Evolutionary conservation across 805 yeast species (phyloP).

Genomic region (Candida broadrunensis): DNA sequence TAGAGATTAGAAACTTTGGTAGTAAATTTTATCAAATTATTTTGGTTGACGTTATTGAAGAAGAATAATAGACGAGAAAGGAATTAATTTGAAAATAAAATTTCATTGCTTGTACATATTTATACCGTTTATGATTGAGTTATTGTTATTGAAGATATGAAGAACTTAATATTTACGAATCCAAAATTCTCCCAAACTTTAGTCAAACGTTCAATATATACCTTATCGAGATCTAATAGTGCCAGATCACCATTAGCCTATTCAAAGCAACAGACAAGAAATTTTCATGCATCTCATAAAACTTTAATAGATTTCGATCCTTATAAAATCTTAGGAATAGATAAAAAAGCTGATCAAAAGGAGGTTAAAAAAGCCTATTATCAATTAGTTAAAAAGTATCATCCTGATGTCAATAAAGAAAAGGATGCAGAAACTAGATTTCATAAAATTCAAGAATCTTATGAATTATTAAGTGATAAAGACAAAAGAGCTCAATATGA

Average conservation of each 20-base stretch:
- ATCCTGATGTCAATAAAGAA: slow-evolving; percentile 96
- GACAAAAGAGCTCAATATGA: slow-evolving; percentile 86
- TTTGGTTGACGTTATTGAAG: too few species aligned
- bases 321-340: slow-evolving; percentile 78
- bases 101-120: too few species aligned
- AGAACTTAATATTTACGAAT: not conserved
- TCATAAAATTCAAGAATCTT: slow-evolving; percentile 91
- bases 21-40: too few species aligned
- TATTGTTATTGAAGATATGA: not conserved
- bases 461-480: slow-evolving; percentile 85
- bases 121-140: too few species aligned
- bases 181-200: not conserved
- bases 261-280: not conserved
- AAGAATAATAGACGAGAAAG: too few species aligned
- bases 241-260: not conserved
- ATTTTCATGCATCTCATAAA: slow-evolving; percentile 43
- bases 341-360: slow-evolving; percentile 63
- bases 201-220: not conserved
- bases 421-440: slow-evolving; percentile 82
- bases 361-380: slow-evolving; percentile 95
- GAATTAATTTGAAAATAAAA: too few species aligned
- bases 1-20: too few species aligned
- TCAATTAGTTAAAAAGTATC: slow-evolving; percentile 87
- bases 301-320: slow-evolving; percentile 61
- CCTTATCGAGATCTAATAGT: not conserved